Percentiles rank a stretch among this genome's conserved stretches.
Evolutionary conservation across 768 basidiomycete species (phyloP).

Genomic region (Obba rivulosa): DNA sequence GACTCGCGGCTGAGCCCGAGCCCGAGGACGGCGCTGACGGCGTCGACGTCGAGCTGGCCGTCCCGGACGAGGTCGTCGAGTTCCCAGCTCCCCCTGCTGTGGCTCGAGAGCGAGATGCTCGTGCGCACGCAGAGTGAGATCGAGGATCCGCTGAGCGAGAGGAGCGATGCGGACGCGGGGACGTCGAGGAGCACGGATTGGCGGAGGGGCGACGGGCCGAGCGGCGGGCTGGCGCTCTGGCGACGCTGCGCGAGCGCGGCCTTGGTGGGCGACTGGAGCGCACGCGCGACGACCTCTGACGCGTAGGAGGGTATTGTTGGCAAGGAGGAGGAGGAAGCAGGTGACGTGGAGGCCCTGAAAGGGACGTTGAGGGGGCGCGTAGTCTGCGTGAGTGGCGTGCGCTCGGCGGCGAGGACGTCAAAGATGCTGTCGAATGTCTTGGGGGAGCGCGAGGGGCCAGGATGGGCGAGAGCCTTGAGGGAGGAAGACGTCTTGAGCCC

Average conservation of each 20-base stretch:
- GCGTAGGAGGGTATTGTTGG: no score
- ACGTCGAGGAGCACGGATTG: slow-evolving; percentile 9
- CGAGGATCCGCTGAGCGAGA: not conserved
- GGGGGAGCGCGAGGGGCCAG: slow-evolving; percentile 5
- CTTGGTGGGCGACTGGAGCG: not conserved
- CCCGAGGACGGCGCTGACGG: slow-evolving; percentile 20
- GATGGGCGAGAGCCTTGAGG: not conserved
- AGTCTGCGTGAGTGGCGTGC: not conserved
- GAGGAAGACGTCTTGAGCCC: not conserved
- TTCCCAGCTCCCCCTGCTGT: slow-evolving; percentile 13
- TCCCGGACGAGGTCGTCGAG: slow-evolving; percentile 17
- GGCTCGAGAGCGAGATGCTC: not conserved
- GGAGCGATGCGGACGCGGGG: not conserved
- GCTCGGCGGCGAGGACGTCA: not conserved
- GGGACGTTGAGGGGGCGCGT: slow-evolving; percentile 10
- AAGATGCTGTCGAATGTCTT: not conserved
- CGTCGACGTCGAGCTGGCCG: slow-evolving; percentile 23
- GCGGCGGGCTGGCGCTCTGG: slow-evolving; percentile 4
- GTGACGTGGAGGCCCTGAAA: not conserved
- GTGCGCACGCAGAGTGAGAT: no score
- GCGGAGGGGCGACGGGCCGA: slow-evolving; percentile 11
- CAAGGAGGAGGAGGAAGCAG: not conserved
- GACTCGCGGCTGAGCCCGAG: slow-evolving; percentile 11
- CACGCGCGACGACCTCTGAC: not conserved
- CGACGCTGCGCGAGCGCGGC: slow-evolving; percentile 1